Percentiles rank a stretch among this genome's conserved stretches.
phyloP scores from a whole-genome alignment of 352 stramenopile genomes.

The Pythium aphanidermatum region DNA sequence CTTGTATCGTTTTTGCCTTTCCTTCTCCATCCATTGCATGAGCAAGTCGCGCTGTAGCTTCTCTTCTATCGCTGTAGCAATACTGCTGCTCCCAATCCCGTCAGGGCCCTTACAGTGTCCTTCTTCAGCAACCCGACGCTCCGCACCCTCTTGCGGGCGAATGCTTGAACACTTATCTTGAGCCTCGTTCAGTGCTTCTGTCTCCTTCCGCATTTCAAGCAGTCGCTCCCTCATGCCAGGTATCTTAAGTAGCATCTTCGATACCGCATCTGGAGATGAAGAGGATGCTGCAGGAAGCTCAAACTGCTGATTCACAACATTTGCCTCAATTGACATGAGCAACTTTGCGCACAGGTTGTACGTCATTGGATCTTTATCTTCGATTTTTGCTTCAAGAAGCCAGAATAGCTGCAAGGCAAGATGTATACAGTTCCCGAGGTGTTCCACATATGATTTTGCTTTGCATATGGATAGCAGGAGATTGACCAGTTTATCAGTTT shows the following conservation, averaged over 20 bases:
- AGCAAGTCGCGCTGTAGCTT: conserved; percentile 42
- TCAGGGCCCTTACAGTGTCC: too few species aligned
- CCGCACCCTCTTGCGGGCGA: neutral
- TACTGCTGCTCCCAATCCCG: too few species aligned
- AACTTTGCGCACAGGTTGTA: conserved; percentile 76
- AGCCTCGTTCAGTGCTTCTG: neutral
- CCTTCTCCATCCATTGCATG: conserved; percentile 71
- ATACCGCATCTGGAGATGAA: conserved; percentile 30
- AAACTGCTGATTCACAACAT: conserved; percentile 77
- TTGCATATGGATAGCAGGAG: conserved; percentile 77
- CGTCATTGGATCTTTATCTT: conserved; percentile 59
- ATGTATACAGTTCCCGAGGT: conserved; percentile 78
- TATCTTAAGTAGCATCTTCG: conserved; percentile 43
- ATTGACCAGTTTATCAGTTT: conserved; percentile 62
- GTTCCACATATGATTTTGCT: conserved; percentile 66
- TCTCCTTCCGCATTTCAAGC: conserved; percentile 18
- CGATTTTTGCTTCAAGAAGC: conserved; percentile 71
- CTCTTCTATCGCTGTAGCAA: neutral
- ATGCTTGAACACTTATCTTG: neutral
- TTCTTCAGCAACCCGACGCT: too few species aligned
- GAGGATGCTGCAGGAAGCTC: conserved; percentile 33
- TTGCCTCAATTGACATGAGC: conserved; percentile 79
- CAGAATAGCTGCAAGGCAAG: conserved; percentile 67
- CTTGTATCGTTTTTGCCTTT: conserved; percentile 72
- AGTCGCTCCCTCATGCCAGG: conserved; percentile 49